phyloP scores from a whole-genome alignment of 2,329 filamentous ascomycete species.

The Trichophyton schoenleinii region DNA sequence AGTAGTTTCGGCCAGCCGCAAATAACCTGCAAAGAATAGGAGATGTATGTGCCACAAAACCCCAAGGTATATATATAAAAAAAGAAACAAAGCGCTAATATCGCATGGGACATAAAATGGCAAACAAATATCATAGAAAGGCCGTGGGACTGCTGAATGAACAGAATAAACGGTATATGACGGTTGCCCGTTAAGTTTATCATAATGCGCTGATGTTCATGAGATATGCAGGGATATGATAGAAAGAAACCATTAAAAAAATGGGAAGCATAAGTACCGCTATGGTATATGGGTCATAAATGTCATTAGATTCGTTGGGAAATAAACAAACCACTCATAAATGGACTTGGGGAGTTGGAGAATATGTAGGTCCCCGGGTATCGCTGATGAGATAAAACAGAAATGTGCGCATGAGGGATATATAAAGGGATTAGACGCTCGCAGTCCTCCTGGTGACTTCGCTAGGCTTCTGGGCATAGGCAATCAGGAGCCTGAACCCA shows the following conservation, averaged over 20 bases:
- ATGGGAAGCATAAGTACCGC: not conserved
- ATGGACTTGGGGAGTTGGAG: not conserved
- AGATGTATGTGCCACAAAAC: not conserved
- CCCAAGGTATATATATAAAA: not conserved
- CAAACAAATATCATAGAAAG: not conserved
- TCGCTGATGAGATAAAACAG: not conserved
- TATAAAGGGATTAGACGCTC: constrained; percentile 24
- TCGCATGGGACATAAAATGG: not conserved
- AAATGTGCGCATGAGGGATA: not conserved
- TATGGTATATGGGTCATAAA: constrained; percentile 1
- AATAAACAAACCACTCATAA: not conserved
- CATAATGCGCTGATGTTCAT: not conserved
- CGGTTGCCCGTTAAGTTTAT: not conserved
- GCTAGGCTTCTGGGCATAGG: constrained; percentile 70
- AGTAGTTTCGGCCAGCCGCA: constrained; percentile 1
- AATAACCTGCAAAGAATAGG: not conserved
- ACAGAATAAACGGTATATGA: not conserved
- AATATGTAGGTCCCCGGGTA: not conserved
- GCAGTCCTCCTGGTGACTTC: constrained; percentile 32
- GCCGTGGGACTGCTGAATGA: not conserved
- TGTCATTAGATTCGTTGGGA: constrained; percentile 2
- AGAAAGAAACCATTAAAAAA: not conserved
- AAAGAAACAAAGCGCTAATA: not conserved
- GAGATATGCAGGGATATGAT: not conserved
- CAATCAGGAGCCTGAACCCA: constrained; percentile 81